Conservation (phyloP, 306 rosid genomes). For the Datisca glomerata region DNA sequence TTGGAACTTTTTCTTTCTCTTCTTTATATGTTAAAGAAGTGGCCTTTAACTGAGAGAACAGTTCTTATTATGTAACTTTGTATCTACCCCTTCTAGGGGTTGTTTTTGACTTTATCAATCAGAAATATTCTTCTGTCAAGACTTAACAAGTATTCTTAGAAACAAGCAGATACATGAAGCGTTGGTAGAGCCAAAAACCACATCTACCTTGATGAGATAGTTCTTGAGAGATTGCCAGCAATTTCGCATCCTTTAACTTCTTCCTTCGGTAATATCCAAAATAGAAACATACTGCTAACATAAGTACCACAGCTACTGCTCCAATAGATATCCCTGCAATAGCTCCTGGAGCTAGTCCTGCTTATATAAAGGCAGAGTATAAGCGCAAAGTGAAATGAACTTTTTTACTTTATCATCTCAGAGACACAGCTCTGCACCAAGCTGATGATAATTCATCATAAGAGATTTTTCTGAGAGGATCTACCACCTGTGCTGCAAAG, state of each 20-base stretch:
- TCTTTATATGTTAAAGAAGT: too few species aligned
- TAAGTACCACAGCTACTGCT: slow-evolving; percentile 41
- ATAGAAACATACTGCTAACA: slow-evolving; percentile 38
- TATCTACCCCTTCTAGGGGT: too few species aligned
- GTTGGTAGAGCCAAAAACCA: slow-evolving; percentile 16
- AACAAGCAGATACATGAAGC: too few species aligned
- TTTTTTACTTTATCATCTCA: slow-evolving; percentile 13
- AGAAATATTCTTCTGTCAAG: too few species aligned
- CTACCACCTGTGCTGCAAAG: slow-evolving; percentile 71
- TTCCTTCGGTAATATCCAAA: slow-evolving; percentile 36
- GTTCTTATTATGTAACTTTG: too few species aligned
- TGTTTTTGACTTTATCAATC: too few species aligned
- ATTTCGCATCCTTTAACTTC: slow-evolving; percentile 16
- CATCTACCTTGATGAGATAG: slow-evolving; percentile 31
- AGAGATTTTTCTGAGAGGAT: slow-evolving; percentile 24
- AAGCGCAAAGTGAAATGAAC: slow-evolving; percentile 18
- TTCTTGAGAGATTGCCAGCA: slow-evolving; percentile 25
- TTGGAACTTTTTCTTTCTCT: too few species aligned
- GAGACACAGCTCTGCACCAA: slow-evolving; percentile 15
- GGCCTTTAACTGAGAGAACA: too few species aligned
- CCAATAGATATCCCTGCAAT: slow-evolving; percentile 64
- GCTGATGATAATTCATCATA: slow-evolving; percentile 11
- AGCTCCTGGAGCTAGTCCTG: slow-evolving; percentile 61
- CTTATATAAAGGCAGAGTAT: slow-evolving; percentile 24
- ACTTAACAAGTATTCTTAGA: too few species aligned